Percentiles rank a stretch among this genome's conserved stretches.
Conservation (phyloP, 345 rosid genomes). For the Dovyalis caffra region DNA sequence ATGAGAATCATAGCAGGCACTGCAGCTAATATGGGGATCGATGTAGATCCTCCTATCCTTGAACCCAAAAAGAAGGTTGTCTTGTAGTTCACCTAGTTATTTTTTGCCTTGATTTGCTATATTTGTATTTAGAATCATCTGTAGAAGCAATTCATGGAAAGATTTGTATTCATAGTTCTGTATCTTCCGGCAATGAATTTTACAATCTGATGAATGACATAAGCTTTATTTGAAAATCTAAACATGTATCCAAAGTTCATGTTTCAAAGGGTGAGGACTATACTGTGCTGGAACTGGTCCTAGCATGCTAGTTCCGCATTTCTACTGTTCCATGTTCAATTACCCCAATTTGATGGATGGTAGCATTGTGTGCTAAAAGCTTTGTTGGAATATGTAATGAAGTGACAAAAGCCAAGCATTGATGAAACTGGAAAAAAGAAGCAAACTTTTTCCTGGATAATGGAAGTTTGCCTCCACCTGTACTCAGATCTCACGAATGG, state of each 20-base stretch:
- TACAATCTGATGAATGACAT: no score
- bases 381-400: background rate
- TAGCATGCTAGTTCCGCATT: no score
- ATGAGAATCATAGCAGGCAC: conserved; percentile 93
- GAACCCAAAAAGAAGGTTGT: conserved; percentile 60
- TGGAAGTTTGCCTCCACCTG: no score
- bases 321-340: background rate
- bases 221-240: background rate
- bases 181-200: background rate
- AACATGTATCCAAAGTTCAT: background rate
- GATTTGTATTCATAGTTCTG: background rate
- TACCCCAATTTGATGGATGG: background rate
- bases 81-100: conserved; percentile 17
- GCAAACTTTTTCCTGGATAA: background rate
- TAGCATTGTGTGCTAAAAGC: background rate
- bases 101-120: background rate
- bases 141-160: background rate
- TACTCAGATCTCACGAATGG: no score
- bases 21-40: conserved; percentile 91
- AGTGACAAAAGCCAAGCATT: background rate
- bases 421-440: background rate
- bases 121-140: conserved; percentile 9
- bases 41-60: conserved; percentile 82
- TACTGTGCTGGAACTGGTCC: background rate
- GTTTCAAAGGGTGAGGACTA: background rate